phyloP scores from a whole-genome alignment of 352 stramenopile genomes.

The Phytophthora pluvialis region DNA sequence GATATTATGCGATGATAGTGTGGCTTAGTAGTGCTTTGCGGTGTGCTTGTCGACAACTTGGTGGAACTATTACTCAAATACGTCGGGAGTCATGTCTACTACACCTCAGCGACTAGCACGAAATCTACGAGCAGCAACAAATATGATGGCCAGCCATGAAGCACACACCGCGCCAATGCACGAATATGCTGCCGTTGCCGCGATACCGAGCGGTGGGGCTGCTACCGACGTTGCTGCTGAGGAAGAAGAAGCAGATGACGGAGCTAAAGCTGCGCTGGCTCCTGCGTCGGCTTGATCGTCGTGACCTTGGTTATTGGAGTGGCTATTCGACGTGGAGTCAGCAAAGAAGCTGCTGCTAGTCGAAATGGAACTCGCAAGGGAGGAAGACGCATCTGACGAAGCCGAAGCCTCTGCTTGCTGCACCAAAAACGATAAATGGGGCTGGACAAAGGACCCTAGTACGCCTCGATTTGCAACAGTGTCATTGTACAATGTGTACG shows the following conservation, averaged over 20 bases:
- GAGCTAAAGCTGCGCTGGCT: constrained; percentile 6
- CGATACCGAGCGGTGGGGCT: constrained; percentile 25
- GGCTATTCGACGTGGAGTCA: constrained; percentile 12
- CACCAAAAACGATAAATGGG: constrained; percentile 47
- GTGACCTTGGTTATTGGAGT: background rate
- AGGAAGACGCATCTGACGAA: constrained; percentile 6
- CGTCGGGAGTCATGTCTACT: background rate
- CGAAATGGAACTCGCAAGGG: constrained; percentile 2
- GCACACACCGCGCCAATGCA: constrained; percentile 60
- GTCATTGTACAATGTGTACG: constrained; percentile 36
- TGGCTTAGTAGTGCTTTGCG: background rate
- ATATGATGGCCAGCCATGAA: constrained; percentile 58
- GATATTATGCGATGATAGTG: background rate
- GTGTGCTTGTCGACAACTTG: background rate
- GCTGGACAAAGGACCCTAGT: constrained; percentile 56
- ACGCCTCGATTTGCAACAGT: constrained; percentile 57
- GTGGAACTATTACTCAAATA: constrained; percentile 23
- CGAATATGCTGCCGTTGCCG: constrained; percentile 44
- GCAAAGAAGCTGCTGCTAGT: constrained; percentile 9
- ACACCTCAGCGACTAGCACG: constrained; percentile 25
- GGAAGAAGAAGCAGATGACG: constrained; percentile 22
- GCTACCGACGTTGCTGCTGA: constrained; percentile 18
- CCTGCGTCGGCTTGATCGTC: constrained; percentile 10
- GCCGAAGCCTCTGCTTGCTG: constrained; percentile 5
- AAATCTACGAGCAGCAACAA: constrained; percentile 51